Base-by-base conservation (phyloP, 1,284 basidiomycete genomes). In the Melanopsichium pennsylvanicum region DNA sequence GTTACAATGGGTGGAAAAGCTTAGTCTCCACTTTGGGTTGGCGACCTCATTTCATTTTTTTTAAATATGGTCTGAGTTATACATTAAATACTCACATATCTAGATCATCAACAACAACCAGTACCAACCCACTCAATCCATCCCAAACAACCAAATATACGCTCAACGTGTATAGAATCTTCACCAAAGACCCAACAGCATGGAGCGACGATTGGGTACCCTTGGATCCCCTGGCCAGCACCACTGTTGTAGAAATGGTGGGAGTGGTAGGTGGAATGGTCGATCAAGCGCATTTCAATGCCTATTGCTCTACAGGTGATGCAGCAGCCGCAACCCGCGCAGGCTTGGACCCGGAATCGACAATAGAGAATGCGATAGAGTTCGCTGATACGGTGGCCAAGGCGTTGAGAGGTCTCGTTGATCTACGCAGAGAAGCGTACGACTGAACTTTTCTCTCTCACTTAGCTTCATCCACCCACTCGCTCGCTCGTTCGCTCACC, bases 11-110 rank as follows among this genome's bases (percentile, higher is more conserved):
- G 4, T 70, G 67, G 67, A 57, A 57, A n/a, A 50, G 43, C 23
- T 52, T 70, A 38, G 49, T 56, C 25, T 56, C 61, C 11, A 45
- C 61, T 2, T 46, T 70, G n/a, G 67, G 67, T 7, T 70, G 67
- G 67, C 38, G 47, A 9, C 61, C 61, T 4, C 51, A 59, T 34
- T 55, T 59, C 5, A 29, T 41, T 6, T 61, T 70, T 16, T 19
- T 66, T 2, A 48, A 61, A 2, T 44, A 61, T 38, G 67, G 67
- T 8, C 50, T 64, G 15, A 16, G 46, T 6, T 70, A 42, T 41
- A 5, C 48, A 2, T 46, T 66, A 37, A 49, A 70, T 36, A 35
- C 54, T 1, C 29, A 29, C 15, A 32, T 58, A 19, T 46, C 52
- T 2, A 34, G 55, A 8, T 25, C 35, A 25, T 48, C 52, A 0